Evolutionary conservation across 1,139 yeast genomes (phyloP), one percentile per base, ranked within the genome.

Genomic region (Geotrichum australiense): DNA sequence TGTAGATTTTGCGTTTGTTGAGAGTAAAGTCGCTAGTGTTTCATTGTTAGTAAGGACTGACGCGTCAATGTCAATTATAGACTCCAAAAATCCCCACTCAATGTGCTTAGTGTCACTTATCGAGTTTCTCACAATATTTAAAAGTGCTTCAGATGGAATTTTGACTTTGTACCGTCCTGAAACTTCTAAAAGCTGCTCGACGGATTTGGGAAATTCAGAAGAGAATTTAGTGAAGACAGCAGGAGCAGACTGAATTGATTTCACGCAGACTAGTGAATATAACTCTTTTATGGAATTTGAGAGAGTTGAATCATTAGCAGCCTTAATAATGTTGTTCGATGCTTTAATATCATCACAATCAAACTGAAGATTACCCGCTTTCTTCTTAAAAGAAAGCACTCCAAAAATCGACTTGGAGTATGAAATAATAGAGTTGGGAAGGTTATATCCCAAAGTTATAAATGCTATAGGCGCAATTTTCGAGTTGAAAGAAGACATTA

Each of bases 51-150:
- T 45, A 14, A 45, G 21, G 23, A 42, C 38, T 8, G 42, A 21
- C 3, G 45, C 37, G 8, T 45, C 44, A 14, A 45, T 29, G n/a
- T 42, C 42, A 22, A 42, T 33, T 15, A 41, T 42, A 15, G 31
- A 39, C 19, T 33, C 38, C 24, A 45, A 37, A 22, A 45, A 36
- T 15, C 34, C 43, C 48, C 48, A 45, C 21, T 42, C 44, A 30
- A 45, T 26, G 11, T 19, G n/a, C 12, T 28, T 28, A 8, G 29
- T 16, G 7, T 24, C 34, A n/a, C 31, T 24, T 16, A 41, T 16
- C 4, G 24, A 23, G 5, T 21, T 36, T 21, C 37, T 38, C 14
- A 37, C 37, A 27, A 41, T 33, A 3, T 16, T 23, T 16, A 25
- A 20, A 3, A 41, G 37, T 7, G 36, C 29, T 8, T 36, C 41